These are phyloP conservation scores for Puya raimondii DNA, from an alignment of 176 grass and related monocot species.

Conservation along the genomic window DNA sequence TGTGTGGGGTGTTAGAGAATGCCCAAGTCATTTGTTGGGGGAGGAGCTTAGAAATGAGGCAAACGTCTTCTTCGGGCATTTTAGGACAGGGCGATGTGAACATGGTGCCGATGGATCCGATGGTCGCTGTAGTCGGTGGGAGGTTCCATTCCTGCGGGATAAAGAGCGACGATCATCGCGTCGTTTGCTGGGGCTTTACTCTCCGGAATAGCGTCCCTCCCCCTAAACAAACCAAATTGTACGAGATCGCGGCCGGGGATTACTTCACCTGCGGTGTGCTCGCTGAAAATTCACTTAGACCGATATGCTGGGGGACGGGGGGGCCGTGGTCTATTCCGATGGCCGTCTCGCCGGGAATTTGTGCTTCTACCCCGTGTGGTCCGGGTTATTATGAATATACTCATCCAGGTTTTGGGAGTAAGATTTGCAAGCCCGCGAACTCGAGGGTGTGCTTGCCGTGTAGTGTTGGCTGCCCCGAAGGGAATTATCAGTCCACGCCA, in stretches of 20 bases:
- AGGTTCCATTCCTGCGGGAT: slow-evolving; percentile 97
- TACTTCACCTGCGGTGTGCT: slow-evolving; percentile 92
- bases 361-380: slow-evolving; percentile 54
- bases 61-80: slow-evolving; percentile 35
- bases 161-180: slow-evolving; percentile 68
- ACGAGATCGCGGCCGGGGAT: slow-evolving; percentile 72
- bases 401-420: slow-evolving; percentile 36
- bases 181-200: slow-evolving; percentile 85
- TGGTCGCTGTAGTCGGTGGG: slow-evolving; percentile 73
- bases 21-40: slow-evolving; percentile 91
- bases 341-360: slow-evolving; percentile 84
- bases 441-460: slow-evolving; percentile 94
- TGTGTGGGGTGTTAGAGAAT: slow-evolving; percentile 88
- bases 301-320: slow-evolving; percentile 85
- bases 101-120: slow-evolving; percentile 87
- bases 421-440: slow-evolving; percentile 58
- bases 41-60: slow-evolving; percentile 80
- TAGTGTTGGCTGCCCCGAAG: slow-evolving; percentile 50
- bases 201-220: slow-evolving; percentile 64
- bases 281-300: slow-evolving; percentile 44
- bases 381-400: slow-evolving; percentile 65
- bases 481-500: slow-evolving; percentile 37
- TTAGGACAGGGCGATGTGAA: slow-evolving; percentile 72
- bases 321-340: slow-evolving; percentile 72
- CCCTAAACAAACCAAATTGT: slow-evolving; percentile 56